A percentile compares a stretch with the other conserved stretches of the same genome.
Evolutionary conservation across 2,329 filamentous ascomycete species (phyloP).

Genomic region (Metarhizium rileyi): DNA sequence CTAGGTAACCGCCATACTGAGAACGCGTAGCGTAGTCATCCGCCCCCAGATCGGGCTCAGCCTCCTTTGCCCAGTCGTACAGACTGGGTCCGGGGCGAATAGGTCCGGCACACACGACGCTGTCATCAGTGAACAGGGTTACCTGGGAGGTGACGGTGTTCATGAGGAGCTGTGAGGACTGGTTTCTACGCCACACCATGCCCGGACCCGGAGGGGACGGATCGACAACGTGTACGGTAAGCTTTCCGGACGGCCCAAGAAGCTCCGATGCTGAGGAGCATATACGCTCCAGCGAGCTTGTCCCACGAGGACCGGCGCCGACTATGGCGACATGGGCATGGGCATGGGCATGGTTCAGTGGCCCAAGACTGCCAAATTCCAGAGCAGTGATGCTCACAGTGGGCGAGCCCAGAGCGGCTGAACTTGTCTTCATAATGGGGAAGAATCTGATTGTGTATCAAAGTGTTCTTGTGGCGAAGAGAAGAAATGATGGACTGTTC

Average conservation of each 20-base stretch:
- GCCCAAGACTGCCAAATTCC: not conserved
- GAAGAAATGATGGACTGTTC: not conserved
- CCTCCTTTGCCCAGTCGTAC: constrained; percentile 4
- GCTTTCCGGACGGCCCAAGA: not conserved
- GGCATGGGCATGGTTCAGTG: not conserved
- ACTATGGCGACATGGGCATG: constrained; percentile 5
- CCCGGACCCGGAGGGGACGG: constrained; percentile 2
- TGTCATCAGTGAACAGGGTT: constrained; percentile 5
- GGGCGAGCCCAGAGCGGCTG: not conserved
- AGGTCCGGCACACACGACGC: constrained; percentile 4
- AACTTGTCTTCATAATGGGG: not conserved
- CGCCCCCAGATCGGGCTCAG: constrained; percentile 1
- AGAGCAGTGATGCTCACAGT: not conserved
- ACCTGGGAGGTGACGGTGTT: constrained; percentile 7
- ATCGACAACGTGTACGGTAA: constrained; percentile 4
- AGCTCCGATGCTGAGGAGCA: constrained; percentile 3
- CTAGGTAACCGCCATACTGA: constrained; percentile 4
- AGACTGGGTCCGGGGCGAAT: constrained; percentile 5
- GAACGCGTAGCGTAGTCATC: constrained; percentile 5
- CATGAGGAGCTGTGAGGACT: constrained; percentile 6
- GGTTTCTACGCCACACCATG: constrained; percentile 5
- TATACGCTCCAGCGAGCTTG: constrained; percentile 5
- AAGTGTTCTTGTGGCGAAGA: not conserved
- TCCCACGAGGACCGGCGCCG: constrained; percentile 5
- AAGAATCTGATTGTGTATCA: not conserved